Conservation (phyloP, 805 yeast genomes). For the Wickerhamiella sergipiensis region DNA sequence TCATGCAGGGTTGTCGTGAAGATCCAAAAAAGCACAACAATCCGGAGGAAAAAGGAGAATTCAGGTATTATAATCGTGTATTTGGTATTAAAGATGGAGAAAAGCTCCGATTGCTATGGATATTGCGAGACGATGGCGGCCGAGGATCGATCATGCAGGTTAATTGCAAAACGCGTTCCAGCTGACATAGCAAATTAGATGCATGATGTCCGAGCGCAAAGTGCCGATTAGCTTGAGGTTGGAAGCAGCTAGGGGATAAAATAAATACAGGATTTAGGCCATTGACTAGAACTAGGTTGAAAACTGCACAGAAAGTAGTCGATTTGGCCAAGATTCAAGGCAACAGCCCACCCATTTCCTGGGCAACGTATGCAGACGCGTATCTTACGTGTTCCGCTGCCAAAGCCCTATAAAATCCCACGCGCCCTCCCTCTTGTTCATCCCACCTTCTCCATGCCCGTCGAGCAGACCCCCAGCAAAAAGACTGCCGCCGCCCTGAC, state of each 20-base stretch:
- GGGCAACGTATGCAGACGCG: background rate
- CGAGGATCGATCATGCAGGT: background rate
- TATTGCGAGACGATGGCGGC: too few relatives aligned
- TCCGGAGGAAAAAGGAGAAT: too few relatives aligned
- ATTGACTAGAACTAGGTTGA: too few relatives aligned
- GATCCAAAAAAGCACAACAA: too few relatives aligned
- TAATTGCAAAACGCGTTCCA: background rate
- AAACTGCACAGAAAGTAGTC: too few relatives aligned
- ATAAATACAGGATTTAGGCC: too few relatives aligned
- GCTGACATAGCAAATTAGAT: background rate
- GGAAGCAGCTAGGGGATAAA: too few relatives aligned
- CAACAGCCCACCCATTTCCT: background rate
- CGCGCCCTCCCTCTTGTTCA: background rate
- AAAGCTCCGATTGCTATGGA: too few relatives aligned
- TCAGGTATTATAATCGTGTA: too few relatives aligned
- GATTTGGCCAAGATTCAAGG: too few relatives aligned
- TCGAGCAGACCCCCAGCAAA: constrained; percentile 48
- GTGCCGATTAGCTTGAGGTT: too few relatives aligned
- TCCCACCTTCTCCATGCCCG: constrained; percentile 12
- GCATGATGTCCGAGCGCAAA: background rate
- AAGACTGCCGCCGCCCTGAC: constrained; percentile 44
- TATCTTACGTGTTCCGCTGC: background rate
- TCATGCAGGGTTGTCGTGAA: background rate
- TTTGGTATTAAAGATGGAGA: too few relatives aligned
- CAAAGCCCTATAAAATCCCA: background rate